Evolutionary conservation across 768 basidiomycete species (phyloP).

Genomic region (Rhodotorula kratochvilovae): DNA sequence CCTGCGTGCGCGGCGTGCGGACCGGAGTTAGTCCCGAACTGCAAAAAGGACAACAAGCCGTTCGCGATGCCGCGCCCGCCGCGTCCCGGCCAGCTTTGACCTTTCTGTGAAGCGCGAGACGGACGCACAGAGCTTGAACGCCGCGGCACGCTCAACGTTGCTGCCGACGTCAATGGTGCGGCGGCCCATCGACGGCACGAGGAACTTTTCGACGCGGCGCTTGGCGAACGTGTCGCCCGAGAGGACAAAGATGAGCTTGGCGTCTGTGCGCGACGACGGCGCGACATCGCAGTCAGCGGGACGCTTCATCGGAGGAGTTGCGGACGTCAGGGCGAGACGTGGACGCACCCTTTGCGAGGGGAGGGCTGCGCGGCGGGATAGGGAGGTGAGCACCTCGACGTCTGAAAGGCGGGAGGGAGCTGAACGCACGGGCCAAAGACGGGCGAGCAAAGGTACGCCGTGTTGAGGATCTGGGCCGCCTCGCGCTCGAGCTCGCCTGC

Average conservation of each 20-base stretch:
- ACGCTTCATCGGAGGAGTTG: no score
- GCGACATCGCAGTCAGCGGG: not conserved
- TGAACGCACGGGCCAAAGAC: slow-evolving; percentile 57
- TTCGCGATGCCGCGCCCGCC: no score
- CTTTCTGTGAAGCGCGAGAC: no score
- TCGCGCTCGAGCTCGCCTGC: slow-evolving; percentile 64
- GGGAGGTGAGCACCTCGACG: not conserved
- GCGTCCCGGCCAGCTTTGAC: no score
- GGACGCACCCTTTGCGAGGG: not conserved
- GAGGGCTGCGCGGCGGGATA: not conserved
- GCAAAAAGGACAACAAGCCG: no score
- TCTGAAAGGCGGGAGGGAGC: slow-evolving; percentile 17
- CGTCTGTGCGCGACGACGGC: slow-evolving; percentile 50
- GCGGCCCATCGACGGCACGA: slow-evolving; percentile 71
- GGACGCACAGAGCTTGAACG: slow-evolving; percentile 64
- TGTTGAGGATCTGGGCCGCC: slow-evolving; percentile 56
- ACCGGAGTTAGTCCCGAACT: no score
- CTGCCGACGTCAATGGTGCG: slow-evolving; percentile 71
- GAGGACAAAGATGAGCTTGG: slow-evolving; percentile 67
- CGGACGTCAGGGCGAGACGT: no score
- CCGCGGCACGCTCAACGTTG: slow-evolving; percentile 78
- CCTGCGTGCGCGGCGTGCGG: not conserved
- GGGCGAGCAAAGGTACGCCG: slow-evolving; percentile 67
- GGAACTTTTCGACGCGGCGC: slow-evolving; percentile 69
- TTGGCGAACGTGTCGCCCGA: slow-evolving; percentile 77